phyloP scores from a whole-genome alignment of 164 flowering plant species.

The Houttuynia cordata region DNA sequence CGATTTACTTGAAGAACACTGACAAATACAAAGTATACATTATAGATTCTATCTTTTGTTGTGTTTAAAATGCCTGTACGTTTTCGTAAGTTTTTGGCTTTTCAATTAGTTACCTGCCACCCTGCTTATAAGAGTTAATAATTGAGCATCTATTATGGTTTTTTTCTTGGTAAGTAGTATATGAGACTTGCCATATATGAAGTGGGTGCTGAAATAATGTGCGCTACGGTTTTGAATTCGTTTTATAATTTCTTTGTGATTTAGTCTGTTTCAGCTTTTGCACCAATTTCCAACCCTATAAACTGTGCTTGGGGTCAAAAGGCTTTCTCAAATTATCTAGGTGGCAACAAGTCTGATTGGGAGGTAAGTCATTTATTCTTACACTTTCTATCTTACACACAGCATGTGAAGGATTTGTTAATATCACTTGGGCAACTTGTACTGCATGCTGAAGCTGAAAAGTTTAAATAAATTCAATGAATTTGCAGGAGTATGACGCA shows the following conservation, averaged over 20 bases:
- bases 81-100: background rate
- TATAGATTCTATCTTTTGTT: background rate
- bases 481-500: constrained; percentile 96
- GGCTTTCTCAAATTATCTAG: constrained; percentile 91
- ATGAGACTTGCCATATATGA: too few relatives aligned
- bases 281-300: constrained; percentile 81
- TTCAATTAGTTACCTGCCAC: background rate
- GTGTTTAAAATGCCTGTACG: too few relatives aligned
- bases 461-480: background rate
- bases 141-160: too few relatives aligned
- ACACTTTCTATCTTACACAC: background rate
- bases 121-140: background rate
- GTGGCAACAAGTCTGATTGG: constrained; percentile 75
- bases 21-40: constrained; percentile 76
- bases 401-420: background rate
- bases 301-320: constrained; percentile 98
- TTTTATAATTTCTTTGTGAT: background rate
- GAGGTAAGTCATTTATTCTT: constrained; percentile 40
- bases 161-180: too few relatives aligned
- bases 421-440: background rate
- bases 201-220: too few relatives aligned
- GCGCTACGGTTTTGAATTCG: background rate
- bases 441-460: background rate
- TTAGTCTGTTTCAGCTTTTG: constrained; percentile 90
- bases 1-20: constrained; percentile 81